A percentile compares a stretch with the other conserved stretches of the same genome.
These are phyloP conservation scores for Anthracocystis walkeri DNA, from an alignment of 1,284 basidiomycete genomes.

Conservation along the genomic window DNA sequence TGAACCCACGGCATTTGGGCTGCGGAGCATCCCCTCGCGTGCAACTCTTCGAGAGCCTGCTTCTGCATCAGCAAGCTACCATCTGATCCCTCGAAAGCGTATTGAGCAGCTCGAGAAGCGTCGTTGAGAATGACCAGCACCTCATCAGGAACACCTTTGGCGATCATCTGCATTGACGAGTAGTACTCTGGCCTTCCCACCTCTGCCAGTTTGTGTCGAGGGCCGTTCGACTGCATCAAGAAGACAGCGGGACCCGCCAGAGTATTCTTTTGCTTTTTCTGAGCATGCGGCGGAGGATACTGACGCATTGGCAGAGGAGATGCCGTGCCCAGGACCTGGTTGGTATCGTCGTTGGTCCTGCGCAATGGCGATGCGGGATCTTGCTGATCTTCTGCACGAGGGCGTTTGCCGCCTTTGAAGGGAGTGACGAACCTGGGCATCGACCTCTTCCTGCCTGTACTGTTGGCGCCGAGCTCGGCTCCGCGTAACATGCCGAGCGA, in stretches of 20 bases:
- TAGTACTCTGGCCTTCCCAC: slow-evolving; percentile 41
- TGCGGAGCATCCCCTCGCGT: slow-evolving; percentile 67
- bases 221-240: neutral
- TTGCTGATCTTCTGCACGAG: slow-evolving; percentile 16
- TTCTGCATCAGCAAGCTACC: slow-evolving; percentile 35
- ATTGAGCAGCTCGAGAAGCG: slow-evolving; percentile 42
- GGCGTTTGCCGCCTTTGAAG: slow-evolving; percentile 54
- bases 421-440: slow-evolving; percentile 53
- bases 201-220: slow-evolving; percentile 28
- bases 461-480: slow-evolving; percentile 27
- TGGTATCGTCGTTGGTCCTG: slow-evolving; percentile 5
- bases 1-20: slow-evolving; percentile 83
- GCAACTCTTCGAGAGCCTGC: slow-evolving; percentile 47
- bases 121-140: slow-evolving; percentile 51
- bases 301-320: slow-evolving; percentile 10
- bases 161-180: slow-evolving; percentile 42
- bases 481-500: slow-evolving; percentile 51
- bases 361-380: slow-evolving; percentile 27
- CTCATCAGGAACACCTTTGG: slow-evolving; percentile 56
- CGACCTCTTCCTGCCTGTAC: slow-evolving; percentile 32
- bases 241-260: slow-evolving; percentile 30
- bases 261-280: neutral
- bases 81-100: slow-evolving; percentile 47
- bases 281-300: slow-evolving; percentile 4
- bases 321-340: neutral